phyloP scores from a whole-genome alignment of 23 red algal genomes.

The Gracilaria caudata region DNA sequence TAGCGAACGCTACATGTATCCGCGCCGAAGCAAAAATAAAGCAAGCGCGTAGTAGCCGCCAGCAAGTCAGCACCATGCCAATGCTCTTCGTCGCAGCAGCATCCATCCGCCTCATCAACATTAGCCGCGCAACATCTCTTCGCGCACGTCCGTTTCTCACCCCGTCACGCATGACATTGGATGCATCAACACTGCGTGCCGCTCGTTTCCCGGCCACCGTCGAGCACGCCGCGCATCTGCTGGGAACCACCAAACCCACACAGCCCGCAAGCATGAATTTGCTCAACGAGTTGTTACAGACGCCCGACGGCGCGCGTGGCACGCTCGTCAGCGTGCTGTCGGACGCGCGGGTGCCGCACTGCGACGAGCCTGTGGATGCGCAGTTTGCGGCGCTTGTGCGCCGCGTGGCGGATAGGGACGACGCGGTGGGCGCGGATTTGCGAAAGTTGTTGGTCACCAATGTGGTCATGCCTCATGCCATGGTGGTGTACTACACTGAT shows the following conservation, averaged over 20 bases:
- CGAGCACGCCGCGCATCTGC: not conserved
- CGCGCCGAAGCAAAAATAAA: too few species aligned
- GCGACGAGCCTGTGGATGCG: conserved; percentile 18
- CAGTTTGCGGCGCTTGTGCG: not conserved
- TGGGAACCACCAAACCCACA: not conserved
- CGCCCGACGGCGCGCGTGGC: conserved; percentile 19
- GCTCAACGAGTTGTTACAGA: not conserved
- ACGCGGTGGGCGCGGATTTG: not conserved
- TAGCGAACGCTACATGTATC: too few species aligned
- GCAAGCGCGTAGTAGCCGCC: not conserved
- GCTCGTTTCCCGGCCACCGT: conserved; percentile 21
- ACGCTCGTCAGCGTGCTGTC: conserved; percentile 3
- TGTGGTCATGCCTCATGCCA: conserved; percentile 13
- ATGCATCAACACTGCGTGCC: not conserved
- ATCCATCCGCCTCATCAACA: not conserved
- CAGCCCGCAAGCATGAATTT: not conserved
- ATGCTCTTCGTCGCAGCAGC: not conserved
- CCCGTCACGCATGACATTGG: not conserved
- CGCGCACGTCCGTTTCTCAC: not conserved
- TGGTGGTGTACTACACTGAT: not conserved
- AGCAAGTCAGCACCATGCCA: not conserved
- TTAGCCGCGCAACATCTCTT: not conserved
- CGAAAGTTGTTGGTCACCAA: conserved; percentile 26
- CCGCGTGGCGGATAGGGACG: not conserved
- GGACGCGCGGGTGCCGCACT: not conserved